Conservation (phyloP, 768 basidiomycete species). For the Tylopilus sp. region DNA sequence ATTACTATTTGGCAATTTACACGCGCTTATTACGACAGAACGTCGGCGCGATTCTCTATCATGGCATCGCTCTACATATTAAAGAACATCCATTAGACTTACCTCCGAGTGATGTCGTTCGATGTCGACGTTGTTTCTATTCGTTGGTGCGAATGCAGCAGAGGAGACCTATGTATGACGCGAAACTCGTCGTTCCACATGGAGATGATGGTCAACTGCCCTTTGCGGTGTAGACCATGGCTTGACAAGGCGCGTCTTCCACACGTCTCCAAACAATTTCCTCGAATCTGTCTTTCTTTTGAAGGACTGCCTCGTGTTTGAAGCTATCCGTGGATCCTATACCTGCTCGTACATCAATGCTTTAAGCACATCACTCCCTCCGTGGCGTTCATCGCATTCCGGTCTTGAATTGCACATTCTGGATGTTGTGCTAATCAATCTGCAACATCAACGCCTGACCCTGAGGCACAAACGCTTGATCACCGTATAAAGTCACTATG, state of each 20-base stretch:
- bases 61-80: conserved; percentile 1
- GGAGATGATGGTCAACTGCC: not conserved
- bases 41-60: not conserved
- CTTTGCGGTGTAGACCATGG: not conserved
- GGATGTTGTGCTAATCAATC: conserved; percentile 6
- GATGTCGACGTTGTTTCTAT: conserved; percentile 1
- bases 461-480: conserved; percentile 53
- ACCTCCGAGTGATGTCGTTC: conserved; percentile 4
- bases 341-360: conserved; percentile 59
- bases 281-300: conserved; percentile 70
- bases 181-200: not conserved
- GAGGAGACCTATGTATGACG: conserved; percentile 12
- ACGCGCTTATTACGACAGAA: conserved; percentile 1
- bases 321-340: conserved; percentile 60
- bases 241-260: conserved; percentile 39
- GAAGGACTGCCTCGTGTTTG: conserved; percentile 69
- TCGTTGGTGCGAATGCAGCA: conserved; percentile 3
- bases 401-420: conserved; percentile 70
- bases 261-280: conserved; percentile 48
- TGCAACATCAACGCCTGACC: not conserved
- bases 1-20: not conserved
- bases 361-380: conserved; percentile 35
- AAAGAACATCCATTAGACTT: conserved; percentile 13
- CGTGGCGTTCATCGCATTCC: not conserved
- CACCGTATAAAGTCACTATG: conserved; percentile 64